phyloP scores from a whole-genome alignment of 2,329 filamentous ascomycete genomes.

The Diatrype stigma region DNA sequence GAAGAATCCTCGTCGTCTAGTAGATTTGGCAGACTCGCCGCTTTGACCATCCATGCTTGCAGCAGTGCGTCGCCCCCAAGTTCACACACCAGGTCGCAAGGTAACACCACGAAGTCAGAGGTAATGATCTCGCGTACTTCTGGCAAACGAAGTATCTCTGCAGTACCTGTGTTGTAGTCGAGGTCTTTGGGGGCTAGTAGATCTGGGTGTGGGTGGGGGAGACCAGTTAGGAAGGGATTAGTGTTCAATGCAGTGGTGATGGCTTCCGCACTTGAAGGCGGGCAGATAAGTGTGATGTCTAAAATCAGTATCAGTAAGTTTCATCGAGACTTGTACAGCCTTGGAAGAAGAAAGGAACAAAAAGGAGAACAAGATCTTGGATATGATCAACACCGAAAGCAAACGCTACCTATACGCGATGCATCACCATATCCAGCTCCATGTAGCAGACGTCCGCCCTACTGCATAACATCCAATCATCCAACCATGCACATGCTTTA shows the following conservation, averaged over 20 bases:
- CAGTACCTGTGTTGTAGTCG: conserved; percentile 82
- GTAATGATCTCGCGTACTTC: conserved; percentile 76
- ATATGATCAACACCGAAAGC: no score
- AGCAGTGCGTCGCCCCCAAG: conserved; percentile 76
- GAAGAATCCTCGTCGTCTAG: conserved; percentile 42
- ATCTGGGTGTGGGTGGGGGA: conserved; percentile 69
- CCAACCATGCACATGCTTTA: no score
- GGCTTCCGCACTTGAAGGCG: conserved; percentile 60
- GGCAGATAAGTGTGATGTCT: conserved; percentile 63
- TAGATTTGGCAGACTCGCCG: conserved; percentile 63
- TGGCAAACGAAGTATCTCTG: conserved; percentile 78
- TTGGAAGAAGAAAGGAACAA: background rate
- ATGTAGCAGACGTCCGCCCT: no score
- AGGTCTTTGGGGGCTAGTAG: conserved; percentile 73
- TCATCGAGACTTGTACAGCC: background rate
- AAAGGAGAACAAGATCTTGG: background rate
- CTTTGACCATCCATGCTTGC: conserved; percentile 88
- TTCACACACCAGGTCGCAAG: conserved; percentile 91
- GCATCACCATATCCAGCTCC: no score
- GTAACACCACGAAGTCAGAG: conserved; percentile 83
- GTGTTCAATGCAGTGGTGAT: conserved; percentile 69
- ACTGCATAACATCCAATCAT: no score
- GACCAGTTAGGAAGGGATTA: conserved; percentile 70
- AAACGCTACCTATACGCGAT: no score
- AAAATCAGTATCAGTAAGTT: conserved; percentile 14